Conservation (phyloP, 192 early-diverging fungal species). For the Backusella westeae region DNA sequence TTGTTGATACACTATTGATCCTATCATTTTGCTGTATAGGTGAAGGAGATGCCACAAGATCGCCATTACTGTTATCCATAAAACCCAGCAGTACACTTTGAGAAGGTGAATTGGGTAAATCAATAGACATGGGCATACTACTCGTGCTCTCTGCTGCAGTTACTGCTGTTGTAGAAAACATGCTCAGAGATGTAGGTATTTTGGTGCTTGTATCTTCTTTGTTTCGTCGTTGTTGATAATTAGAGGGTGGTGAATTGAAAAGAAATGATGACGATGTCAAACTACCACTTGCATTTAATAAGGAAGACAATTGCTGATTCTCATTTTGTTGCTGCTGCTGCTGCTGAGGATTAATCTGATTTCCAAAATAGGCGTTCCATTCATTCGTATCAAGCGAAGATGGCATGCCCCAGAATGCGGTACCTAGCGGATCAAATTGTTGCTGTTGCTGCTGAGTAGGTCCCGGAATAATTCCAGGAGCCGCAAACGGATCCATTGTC, state of each 20-base stretch:
- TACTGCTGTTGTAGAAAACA: neutral
- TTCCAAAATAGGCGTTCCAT: conserved; percentile 27
- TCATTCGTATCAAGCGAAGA: conserved; percentile 26
- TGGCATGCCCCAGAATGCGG: conserved; percentile 26
- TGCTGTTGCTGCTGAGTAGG: neutral
- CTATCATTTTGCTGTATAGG: neutral
- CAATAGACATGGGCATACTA: neutral
- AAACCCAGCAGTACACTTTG: neutral
- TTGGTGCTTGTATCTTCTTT: neutral
- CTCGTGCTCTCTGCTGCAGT: neutral
- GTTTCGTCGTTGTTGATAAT: neutral
- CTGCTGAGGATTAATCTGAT: neutral
- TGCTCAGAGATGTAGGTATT: neutral
- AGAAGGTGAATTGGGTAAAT: neutral
- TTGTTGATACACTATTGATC: neutral
- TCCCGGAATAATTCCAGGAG: conserved; percentile 24
- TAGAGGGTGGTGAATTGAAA: neutral
- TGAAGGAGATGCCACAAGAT: neutral
- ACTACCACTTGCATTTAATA: neutral
- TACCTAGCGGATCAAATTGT: conserved; percentile 20
- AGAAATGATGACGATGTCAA: neutral
- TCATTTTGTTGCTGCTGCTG: neutral
- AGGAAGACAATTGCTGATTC: neutral
- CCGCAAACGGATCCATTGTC: conserved; percentile 37
- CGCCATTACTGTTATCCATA: neutral